These are phyloP conservation scores for Pyropia yezoensis DNA, from an alignment of 23 red algal species.

Conservation along the genomic window DNA sequence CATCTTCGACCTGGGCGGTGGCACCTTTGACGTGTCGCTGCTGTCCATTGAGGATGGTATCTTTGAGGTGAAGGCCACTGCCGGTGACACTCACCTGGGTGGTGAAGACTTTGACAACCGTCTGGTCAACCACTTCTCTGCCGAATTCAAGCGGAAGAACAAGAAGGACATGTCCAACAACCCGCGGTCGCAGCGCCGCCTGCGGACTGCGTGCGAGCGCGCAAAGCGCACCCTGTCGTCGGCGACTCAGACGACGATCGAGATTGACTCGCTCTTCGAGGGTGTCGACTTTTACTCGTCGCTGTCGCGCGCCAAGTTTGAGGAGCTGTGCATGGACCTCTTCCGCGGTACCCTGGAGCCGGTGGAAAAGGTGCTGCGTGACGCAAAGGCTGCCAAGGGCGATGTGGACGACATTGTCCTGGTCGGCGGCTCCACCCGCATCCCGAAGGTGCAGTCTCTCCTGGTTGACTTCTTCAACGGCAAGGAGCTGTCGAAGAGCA, in stretches of 20 bases:
- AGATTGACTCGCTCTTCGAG: conserved; percentile 96
- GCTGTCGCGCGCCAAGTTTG: conserved; percentile 93
- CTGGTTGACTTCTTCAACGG: conserved; percentile 98
- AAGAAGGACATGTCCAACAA: conserved; percentile 99
- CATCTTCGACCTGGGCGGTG: conserved; percentile 97
- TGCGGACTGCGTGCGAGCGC: conserved; percentile 98
- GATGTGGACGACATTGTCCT: conserved; percentile 96
- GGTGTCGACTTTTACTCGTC: conserved; percentile 97
- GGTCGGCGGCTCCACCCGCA: conserved; percentile 96
- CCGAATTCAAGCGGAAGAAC: conserved; percentile 98
- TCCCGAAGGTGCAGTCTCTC: conserved; percentile 95
- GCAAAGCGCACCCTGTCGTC: conserved; percentile 92
- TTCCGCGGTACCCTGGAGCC: conserved; percentile 95
- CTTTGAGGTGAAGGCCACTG: conserved; percentile 96
- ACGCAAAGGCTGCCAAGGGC: conserved; percentile 88
- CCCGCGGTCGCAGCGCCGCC: conserved; percentile 63
- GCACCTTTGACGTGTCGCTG: conserved; percentile 98
- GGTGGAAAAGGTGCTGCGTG: conserved; percentile 85
- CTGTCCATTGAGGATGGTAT: conserved; percentile 97
- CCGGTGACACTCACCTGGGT: conserved; percentile 94
- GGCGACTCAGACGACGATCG: conserved; percentile 93
- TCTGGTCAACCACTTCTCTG: conserved; percentile 88
- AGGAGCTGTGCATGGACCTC: conserved; percentile 96
- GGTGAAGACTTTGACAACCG: conserved; percentile 99
- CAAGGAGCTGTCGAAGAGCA: conserved; percentile 99